phyloP scores from a whole-genome alignment of 169 alveolate species.

The Toxoplasma gondii region DNA sequence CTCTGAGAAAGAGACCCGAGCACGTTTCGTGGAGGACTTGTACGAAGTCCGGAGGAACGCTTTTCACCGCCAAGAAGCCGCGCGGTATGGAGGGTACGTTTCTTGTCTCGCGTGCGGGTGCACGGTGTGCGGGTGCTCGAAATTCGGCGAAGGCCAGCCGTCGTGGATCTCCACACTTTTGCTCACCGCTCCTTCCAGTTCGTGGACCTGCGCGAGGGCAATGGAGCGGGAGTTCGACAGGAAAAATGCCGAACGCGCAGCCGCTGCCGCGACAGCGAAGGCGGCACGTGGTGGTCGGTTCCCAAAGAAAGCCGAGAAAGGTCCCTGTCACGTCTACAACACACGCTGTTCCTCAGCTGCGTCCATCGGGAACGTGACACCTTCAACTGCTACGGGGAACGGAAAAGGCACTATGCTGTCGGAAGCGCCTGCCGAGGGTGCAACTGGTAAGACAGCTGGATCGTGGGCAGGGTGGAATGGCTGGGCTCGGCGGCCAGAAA shows the following conservation, averaged over 20 bases:
- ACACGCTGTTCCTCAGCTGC: background rate
- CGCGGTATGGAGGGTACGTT: slow-evolving; percentile 12
- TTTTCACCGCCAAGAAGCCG: background rate
- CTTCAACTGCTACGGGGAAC: background rate
- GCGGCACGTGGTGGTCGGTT: background rate
- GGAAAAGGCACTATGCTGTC: background rate
- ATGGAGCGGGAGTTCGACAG: background rate
- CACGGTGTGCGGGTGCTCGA: slow-evolving; percentile 2
- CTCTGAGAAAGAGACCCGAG: too few relatives aligned
- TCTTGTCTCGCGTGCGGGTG: slow-evolving; percentile 12
- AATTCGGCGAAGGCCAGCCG: background rate
- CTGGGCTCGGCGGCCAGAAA: background rate
- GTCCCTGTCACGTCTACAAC: background rate
- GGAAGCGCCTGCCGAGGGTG: too few relatives aligned
- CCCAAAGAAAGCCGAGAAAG: background rate
- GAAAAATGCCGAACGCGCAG: background rate
- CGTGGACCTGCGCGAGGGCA: background rate
- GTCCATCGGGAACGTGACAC: background rate
- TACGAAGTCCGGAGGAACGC: background rate
- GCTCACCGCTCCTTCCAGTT: background rate
- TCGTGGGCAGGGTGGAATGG: background rate
- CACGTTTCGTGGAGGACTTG: background rate
- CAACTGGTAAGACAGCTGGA: background rate
- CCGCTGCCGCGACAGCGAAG: background rate
- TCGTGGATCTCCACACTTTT: background rate